These are phyloP conservation scores for Rhizopogon vesiculosus DNA, from an alignment of 768 basidiomycete genomes.

Conservation along the genomic window DNA sequence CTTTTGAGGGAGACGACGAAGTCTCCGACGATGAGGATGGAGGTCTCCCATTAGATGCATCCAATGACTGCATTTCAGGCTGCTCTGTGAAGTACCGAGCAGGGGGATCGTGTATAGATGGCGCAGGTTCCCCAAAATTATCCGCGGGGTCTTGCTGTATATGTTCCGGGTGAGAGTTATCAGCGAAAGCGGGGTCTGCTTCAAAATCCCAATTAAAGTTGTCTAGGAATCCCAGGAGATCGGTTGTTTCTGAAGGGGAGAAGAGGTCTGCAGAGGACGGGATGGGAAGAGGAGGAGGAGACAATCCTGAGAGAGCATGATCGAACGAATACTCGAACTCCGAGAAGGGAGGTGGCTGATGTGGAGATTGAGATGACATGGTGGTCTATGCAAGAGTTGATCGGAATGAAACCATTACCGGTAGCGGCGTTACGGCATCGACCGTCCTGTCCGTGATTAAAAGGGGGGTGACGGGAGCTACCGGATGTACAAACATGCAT, in stretches of 20 bases:
- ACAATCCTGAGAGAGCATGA: constrained; percentile 44
- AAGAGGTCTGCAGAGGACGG: constrained; percentile 77
- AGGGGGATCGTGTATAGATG: neutral
- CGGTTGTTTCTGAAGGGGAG: constrained; percentile 70
- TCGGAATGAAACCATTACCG: constrained; percentile 17
- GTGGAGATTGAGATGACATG: constrained; percentile 21
- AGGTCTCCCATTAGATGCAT: neutral
- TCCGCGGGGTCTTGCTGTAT: constrained; percentile 1
- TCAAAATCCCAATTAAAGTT: constrained; percentile 70
- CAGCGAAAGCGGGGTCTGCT: constrained; percentile 26
- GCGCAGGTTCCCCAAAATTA: neutral
- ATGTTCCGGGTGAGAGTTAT: constrained; percentile 4
- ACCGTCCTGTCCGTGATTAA: neutral
- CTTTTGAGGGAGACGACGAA: constrained; percentile 7
- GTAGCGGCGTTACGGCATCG: constrained; percentile 4
- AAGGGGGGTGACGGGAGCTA: constrained; percentile 9
- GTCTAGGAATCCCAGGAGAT: constrained; percentile 79
- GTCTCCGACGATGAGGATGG: constrained; percentile 6
- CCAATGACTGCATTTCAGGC: neutral
- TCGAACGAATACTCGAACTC: constrained; percentile 76
- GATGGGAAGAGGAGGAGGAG: constrained; percentile 54
- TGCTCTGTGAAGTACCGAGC: neutral
- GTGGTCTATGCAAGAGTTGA: constrained; percentile 8
- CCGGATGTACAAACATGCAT: constrained; percentile 19
- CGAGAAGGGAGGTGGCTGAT: constrained; percentile 54